Conservation (phyloP, 768 basidiomycete species). For the Pulveroboletus sp. region DNA sequence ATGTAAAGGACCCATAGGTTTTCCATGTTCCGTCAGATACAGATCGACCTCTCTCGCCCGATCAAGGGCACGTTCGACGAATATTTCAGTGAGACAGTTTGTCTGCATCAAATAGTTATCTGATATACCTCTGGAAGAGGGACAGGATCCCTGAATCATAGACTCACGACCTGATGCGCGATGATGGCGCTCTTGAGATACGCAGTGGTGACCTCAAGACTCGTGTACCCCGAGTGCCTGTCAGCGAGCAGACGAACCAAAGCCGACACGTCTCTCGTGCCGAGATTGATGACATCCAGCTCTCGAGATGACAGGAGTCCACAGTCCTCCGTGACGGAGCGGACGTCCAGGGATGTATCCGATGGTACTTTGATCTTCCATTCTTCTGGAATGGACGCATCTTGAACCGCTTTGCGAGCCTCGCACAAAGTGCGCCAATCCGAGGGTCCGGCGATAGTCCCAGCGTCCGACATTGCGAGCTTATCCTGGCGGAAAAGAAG, state of each 20-base stretch:
- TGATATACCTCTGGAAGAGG: background rate
- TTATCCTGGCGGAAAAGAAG: background rate
- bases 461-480: conserved; percentile 3
- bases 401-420: conserved; percentile 16
- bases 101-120: conserved; percentile 9
- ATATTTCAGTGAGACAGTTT: conserved; percentile 27
- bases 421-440: conserved; percentile 23
- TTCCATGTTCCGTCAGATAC: conserved; percentile 16
- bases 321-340: conserved; percentile 17
- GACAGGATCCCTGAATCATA: background rate
- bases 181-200: conserved; percentile 28
- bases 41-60: conserved; percentile 25
- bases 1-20: conserved; percentile 42
- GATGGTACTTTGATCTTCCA: conserved; percentile 20
- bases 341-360: conserved; percentile 18
- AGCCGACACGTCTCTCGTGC: conserved; percentile 22
- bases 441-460: background rate
- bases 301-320: conserved; percentile 23
- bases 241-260: conserved; percentile 21
- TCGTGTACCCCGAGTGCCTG: conserved; percentile 20
- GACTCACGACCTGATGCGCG: conserved; percentile 24
- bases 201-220: conserved; percentile 25
- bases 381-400: conserved; percentile 20
- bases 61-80: conserved; percentile 23
- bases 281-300: conserved; percentile 19